phyloP scores from a whole-genome alignment of 495 filamentous ascomycete species.

The Penicillium alfredii region DNA sequence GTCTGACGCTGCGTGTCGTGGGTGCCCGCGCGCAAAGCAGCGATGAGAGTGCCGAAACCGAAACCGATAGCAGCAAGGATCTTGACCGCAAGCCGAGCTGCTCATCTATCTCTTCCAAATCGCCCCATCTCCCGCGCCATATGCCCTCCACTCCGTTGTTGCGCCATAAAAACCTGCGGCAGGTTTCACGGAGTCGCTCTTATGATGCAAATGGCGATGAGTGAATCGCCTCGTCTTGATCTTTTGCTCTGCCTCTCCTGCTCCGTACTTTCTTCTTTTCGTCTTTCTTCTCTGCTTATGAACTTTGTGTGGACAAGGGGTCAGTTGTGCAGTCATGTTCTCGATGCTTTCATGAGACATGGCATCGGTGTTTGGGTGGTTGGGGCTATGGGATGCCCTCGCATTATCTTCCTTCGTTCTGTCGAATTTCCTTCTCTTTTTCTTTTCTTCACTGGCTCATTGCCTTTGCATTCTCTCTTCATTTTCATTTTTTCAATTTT shows the following conservation, averaged over 20 bases:
- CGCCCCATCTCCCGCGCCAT: slow-evolving; percentile 24
- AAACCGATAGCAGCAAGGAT: slow-evolving; percentile 44
- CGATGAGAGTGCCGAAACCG: slow-evolving; percentile 30
- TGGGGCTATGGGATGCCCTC: background rate
- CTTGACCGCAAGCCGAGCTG: slow-evolving; percentile 25
- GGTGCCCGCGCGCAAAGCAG: slow-evolving; percentile 41
- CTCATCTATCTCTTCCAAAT: slow-evolving; percentile 18
- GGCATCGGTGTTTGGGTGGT: background rate
- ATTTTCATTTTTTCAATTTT: slow-evolving; percentile 3
- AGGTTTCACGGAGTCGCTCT: slow-evolving; percentile 28
- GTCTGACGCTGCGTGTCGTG: slow-evolving; percentile 65
- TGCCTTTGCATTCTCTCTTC: slow-evolving; percentile 6
- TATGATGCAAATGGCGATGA: slow-evolving; percentile 25
- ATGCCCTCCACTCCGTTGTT: slow-evolving; percentile 36
- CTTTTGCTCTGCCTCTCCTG: background rate
- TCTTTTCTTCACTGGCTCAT: slow-evolving; percentile 4
- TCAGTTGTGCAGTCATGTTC: too few species aligned
- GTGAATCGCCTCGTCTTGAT: slow-evolving; percentile 6
- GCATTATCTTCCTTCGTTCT: slow-evolving; percentile 6
- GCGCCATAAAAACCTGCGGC: slow-evolving; percentile 20
- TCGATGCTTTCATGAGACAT: slow-evolving; percentile 6
- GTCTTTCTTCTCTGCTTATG: slow-evolving; percentile 5
- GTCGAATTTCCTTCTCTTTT: slow-evolving; percentile 5
- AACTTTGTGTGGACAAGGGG: too few species aligned
- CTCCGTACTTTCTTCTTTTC: slow-evolving; percentile 4